Evolutionary conservation across 768 basidiomycete genomes (phyloP).

Genomic region (Sarcodon sp.): DNA sequence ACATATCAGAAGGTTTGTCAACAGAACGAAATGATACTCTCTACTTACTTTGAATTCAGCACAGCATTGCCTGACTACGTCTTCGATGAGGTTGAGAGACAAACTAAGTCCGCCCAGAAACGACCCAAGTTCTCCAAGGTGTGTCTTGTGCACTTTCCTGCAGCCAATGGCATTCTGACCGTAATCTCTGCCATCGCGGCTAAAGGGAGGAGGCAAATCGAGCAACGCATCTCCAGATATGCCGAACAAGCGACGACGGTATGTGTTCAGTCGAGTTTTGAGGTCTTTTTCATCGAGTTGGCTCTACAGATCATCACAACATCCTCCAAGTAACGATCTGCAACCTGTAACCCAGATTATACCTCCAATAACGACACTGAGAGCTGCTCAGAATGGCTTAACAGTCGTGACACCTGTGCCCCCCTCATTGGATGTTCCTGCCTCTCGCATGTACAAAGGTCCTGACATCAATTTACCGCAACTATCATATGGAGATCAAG

Average conservation of each 20-base stretch:
- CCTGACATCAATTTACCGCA: background rate
- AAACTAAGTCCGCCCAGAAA: conserved; percentile 57
- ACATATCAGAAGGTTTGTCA: conserved; percentile 72
- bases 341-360: no score
- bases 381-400: conserved; percentile 5
- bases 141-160: conserved; percentile 11
- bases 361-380: conserved; percentile 11
- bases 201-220: conserved; percentile 51
- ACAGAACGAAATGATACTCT: no score
- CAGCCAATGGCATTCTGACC: conserved; percentile 1
- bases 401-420: background rate
- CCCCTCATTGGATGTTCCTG: background rate
- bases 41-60: conserved; percentile 23
- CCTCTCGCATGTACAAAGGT: background rate
- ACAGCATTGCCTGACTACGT: conserved; percentile 71
- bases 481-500: background rate
- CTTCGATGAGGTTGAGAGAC: conserved; percentile 72
- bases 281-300: conserved; percentile 5
- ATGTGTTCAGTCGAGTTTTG: conserved; percentile 16
- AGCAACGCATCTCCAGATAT: conserved; percentile 50
- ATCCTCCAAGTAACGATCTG: background rate
- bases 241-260: conserved; percentile 79
- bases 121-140: conserved; percentile 55
- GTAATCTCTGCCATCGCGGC: background rate
- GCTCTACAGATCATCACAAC: conserved; percentile 3